phyloP scores from a whole-genome alignment of 371 early-diverging fungal genomes.

The Mucor irregularis region DNA sequence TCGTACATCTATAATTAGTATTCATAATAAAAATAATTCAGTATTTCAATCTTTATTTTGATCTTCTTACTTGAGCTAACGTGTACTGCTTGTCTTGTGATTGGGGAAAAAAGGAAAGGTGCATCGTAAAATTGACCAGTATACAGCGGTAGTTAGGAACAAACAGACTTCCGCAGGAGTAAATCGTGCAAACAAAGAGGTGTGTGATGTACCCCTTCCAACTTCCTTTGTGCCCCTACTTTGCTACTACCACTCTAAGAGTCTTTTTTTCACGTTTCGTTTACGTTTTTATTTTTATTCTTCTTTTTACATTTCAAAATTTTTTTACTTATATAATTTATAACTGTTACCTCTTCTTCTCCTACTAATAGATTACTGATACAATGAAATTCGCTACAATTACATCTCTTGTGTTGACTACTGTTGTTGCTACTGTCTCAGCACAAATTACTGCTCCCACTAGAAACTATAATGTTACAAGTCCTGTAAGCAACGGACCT shows the following conservation, averaged over 20 bases:
- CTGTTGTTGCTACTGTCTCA: slow-evolving; percentile 2
- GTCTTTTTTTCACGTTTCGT: background rate
- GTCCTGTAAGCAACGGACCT: slow-evolving; percentile 36
- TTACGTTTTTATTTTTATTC: background rate
- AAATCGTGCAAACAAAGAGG: no score
- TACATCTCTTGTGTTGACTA: background rate
- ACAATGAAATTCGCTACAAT: slow-evolving; percentile 11
- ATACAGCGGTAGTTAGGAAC: slow-evolving; percentile 1
- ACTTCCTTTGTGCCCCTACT: background rate
- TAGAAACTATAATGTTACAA: slow-evolving; percentile 50
- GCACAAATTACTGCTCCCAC: slow-evolving; percentile 46
- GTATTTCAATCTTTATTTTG: no score
- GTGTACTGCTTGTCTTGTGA: no score
- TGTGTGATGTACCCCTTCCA: no score
- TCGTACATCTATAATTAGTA: background rate
- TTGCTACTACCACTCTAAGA: background rate
- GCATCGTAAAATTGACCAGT: background rate
- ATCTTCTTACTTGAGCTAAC: no score
- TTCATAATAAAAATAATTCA: background rate
- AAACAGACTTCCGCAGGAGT: slow-evolving; percentile 1
- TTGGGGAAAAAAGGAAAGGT: no score
- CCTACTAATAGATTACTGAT: background rate
- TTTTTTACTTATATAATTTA: background rate
- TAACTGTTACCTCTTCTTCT: background rate
- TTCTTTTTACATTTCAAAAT: background rate